phyloP scores from a whole-genome alignment of 2,329 filamentous ascomycete species.

The Pseudogymnoascus sp. region DNA sequence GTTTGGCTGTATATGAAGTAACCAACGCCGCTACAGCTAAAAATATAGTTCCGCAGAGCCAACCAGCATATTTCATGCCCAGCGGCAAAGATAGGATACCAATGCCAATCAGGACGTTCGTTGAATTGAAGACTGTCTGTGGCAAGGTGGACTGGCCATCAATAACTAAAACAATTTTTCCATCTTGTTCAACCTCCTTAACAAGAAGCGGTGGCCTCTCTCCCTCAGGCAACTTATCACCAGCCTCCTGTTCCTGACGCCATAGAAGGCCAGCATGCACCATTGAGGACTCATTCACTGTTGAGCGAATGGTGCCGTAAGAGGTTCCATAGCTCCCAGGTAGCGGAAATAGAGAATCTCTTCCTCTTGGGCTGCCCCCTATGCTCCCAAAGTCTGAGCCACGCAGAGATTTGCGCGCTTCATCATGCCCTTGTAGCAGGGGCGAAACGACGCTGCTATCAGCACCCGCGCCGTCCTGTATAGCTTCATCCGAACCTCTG shows the following conservation, averaged over 20 bases:
- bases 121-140: conserved; percentile 94
- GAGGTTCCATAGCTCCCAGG: conserved; percentile 62
- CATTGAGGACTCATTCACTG: conserved; percentile 36
- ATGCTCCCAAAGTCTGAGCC: conserved; percentile 27
- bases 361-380: conserved; percentile 29
- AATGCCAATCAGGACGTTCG: conserved; percentile 72
- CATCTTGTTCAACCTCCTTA: conserved; percentile 81
- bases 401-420: background rate
- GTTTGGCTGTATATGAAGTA: conserved; percentile 77
- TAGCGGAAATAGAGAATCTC: conserved; percentile 53
- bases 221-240: conserved; percentile 41
- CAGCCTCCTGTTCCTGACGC: conserved; percentile 40
- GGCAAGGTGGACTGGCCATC: conserved; percentile 92
- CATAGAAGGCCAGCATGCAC: conserved; percentile 43
- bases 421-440: conserved; percentile 30
- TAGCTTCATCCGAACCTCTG: conserved; percentile 21
- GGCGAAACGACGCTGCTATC: conserved; percentile 14
- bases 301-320: conserved; percentile 44
- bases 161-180: conserved; percentile 73
- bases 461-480: conserved; percentile 21
- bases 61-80: conserved; percentile 79
- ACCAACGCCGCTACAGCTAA: conserved; percentile 65
- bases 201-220: conserved; percentile 72
- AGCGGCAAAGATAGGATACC: conserved; percentile 83
- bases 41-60: conserved; percentile 73